phyloP scores from a whole-genome alignment of 108 stramenopile genomes.

The Cyclotella choctawhatcheeana region DNA sequence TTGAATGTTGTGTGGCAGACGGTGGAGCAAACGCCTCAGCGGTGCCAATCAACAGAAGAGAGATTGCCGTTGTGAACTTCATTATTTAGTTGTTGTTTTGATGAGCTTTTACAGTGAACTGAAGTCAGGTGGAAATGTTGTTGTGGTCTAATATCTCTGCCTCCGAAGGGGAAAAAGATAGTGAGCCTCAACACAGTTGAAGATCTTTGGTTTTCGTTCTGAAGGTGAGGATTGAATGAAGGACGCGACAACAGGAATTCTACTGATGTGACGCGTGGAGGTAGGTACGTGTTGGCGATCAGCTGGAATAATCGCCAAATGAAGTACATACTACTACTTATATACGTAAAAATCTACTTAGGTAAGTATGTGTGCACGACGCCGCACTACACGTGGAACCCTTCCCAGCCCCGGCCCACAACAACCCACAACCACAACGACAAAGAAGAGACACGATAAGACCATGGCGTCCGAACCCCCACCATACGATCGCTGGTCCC shows the following conservation, averaged over 20 bases:
- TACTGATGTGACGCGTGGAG: constrained; percentile 32
- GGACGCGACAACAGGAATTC: too few species aligned
- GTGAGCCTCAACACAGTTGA: too few species aligned
- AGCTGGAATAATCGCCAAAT: too few species aligned
- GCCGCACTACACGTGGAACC: too few species aligned
- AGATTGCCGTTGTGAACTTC: constrained; percentile 67
- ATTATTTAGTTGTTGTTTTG: constrained; percentile 46
- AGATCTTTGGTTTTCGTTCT: not conserved
- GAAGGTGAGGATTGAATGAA: too few species aligned
- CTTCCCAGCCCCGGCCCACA: too few species aligned
- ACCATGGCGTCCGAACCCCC: constrained; percentile 23
- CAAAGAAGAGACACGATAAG: not conserved
- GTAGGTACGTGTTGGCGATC: not conserved
- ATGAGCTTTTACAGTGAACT: not conserved
- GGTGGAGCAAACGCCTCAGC: constrained; percentile 69
- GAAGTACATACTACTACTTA: too few species aligned
- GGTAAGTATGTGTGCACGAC: too few species aligned
- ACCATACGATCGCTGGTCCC: constrained; percentile 79
- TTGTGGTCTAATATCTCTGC: too few species aligned
- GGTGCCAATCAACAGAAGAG: constrained; percentile 55
- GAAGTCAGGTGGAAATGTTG: not conserved
- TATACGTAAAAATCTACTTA: too few species aligned
- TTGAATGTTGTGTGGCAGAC: constrained; percentile 19
- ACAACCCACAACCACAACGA: not conserved
- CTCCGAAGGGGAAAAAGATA: too few species aligned